Evolutionary conservation across 345 rosid genomes (phyloP).

Genomic region (Erysimum cheiranthoides): DNA sequence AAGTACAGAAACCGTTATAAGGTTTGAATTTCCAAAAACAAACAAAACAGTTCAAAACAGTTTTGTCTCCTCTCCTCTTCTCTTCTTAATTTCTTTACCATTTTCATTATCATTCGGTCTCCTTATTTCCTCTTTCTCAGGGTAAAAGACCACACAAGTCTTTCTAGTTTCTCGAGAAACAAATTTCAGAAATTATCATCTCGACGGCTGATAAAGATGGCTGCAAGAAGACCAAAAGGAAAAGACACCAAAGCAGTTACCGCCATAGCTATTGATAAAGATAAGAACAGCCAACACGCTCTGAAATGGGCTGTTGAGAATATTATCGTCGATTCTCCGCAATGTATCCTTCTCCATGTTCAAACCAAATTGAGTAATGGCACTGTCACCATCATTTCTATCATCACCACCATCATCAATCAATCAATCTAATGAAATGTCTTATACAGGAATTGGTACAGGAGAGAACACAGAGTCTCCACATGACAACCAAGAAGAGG

Average conservation of each 20-base stretch:
- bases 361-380: conserved; percentile 41
- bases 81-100: conserved; percentile 12
- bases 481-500: conserved; percentile 56
- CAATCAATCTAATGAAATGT: conserved; percentile 17
- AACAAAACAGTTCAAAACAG: conserved; percentile 31
- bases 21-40: background rate
- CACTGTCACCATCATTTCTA: conserved; percentile 9
- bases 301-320: conserved; percentile 81
- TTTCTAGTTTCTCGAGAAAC: conserved; percentile 14
- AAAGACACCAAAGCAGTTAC: conserved; percentile 52
- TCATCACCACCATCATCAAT: conserved; percentile 2
- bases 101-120: background rate
- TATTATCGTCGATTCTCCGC: conserved; percentile 63
- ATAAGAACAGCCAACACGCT: conserved; percentile 83
- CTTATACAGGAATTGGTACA: conserved; percentile 42
- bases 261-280: conserved; percentile 73
- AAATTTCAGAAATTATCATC: conserved; percentile 25
- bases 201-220: conserved; percentile 22
- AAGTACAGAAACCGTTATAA: conserved; percentile 30
- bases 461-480: conserved; percentile 52
- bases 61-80: conserved; percentile 11
- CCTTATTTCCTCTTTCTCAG: background rate
- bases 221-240: conserved; percentile 36
- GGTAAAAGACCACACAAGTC: background rate
- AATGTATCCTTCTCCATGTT: conserved; percentile 78